Percentiles rank a stretch among this genome's conserved stretches.
Evolutionary conservation across 257 asterid species (phyloP).

Genomic region (Orobanche coerulescens): DNA sequence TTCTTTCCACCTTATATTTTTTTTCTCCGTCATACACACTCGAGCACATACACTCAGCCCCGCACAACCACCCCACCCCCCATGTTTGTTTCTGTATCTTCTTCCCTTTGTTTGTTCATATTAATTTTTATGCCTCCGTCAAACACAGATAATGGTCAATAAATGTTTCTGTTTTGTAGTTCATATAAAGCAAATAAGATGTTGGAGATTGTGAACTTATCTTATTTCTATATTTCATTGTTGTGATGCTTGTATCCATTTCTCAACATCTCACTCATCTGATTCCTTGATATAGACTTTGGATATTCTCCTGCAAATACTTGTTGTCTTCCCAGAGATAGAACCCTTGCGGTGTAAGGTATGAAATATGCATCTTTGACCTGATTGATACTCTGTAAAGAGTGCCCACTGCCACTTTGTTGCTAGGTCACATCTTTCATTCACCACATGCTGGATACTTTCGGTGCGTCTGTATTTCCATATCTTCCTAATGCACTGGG

Average conservation of each 20-base stretch:
- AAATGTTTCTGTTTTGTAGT: too few species aligned
- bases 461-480: slow-evolving; percentile 83
- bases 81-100: neutral
- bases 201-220: slow-evolving; percentile 6
- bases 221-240: neutral
- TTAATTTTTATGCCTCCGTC: too few species aligned
- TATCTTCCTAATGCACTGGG: slow-evolving; percentile 86
- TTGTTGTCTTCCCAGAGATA: slow-evolving; percentile 69
- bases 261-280: slow-evolving; percentile 12
- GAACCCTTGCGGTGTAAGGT: slow-evolving; percentile 83
- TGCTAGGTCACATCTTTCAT: slow-evolving; percentile 76
- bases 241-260: neutral
- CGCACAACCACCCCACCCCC: neutral
- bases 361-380: slow-evolving; percentile 22
- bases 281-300: slow-evolving; percentile 32
- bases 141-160: too few species aligned
- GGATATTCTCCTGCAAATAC: slow-evolving; percentile 69
- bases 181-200: neutral
- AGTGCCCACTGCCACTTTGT: slow-evolving; percentile 22
- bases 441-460: slow-evolving; percentile 93
- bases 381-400: neutral
- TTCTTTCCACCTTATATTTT: too few species aligned
- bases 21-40: neutral
- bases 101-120: too few species aligned
- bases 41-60: neutral